Conservation (phyloP, 1,139 yeast genomes). For the Blastobotrys malaysiensis region DNA sequence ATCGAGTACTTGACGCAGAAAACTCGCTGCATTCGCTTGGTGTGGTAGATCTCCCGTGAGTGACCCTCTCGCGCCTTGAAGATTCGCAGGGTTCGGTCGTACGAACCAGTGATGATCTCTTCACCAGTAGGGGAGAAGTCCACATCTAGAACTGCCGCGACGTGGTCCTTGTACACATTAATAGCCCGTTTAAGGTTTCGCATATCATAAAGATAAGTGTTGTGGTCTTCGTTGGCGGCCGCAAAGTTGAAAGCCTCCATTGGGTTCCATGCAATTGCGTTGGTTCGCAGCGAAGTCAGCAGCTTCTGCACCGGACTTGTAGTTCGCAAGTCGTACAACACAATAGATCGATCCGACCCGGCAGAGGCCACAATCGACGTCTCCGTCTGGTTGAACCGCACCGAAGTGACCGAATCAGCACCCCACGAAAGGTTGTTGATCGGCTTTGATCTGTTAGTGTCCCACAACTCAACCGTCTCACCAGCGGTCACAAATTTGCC, state of each 20-base stretch:
- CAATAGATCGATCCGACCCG: conserved; percentile 88
- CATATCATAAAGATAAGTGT: conserved; percentile 94
- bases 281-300: conserved; percentile 75
- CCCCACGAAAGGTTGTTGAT: conserved; percentile 87
- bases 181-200: conserved; percentile 73
- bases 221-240: conserved; percentile 91
- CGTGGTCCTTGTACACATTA: conserved; percentile 91
- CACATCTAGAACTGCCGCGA: conserved; percentile 89
- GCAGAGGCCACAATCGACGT: conserved; percentile 85
- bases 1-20: conserved; percentile 78
- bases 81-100: conserved; percentile 86
- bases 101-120: conserved; percentile 91
- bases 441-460: conserved; percentile 70
- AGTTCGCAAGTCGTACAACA: conserved; percentile 88
- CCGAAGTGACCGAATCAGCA: conserved; percentile 79
- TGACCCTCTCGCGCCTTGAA: conserved; percentile 77
- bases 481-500: conserved; percentile 88
- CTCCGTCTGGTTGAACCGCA: conserved; percentile 85
- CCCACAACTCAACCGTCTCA: conserved; percentile 85
- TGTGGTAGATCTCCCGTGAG: conserved; percentile 90
- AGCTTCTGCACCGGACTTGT: conserved; percentile 88
- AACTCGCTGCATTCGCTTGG: conserved; percentile 95
- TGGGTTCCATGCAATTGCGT: conserved; percentile 92
- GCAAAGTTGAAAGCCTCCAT: conserved; percentile 96
- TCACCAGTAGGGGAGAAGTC: conserved; percentile 97